These are phyloP conservation scores for Sporothrix globosa DNA, from an alignment of 2,329 filamentous ascomycete species.

Conservation along the genomic window DNA sequence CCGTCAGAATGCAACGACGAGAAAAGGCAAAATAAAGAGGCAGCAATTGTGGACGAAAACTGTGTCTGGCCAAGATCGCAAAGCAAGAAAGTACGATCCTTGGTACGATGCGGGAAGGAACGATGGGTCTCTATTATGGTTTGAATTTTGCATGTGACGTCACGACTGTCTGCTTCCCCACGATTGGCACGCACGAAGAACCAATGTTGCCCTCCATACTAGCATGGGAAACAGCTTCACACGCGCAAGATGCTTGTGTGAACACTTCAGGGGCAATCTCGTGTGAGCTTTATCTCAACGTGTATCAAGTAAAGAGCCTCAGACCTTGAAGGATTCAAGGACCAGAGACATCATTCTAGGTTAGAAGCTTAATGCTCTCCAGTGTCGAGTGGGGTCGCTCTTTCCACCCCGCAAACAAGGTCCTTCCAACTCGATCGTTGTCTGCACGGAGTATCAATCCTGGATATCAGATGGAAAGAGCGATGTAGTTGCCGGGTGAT, in stretches of 20 bases:
- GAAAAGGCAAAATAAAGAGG: not conserved
- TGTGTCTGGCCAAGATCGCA: not conserved
- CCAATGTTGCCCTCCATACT: too few relatives aligned
- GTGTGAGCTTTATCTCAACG: too few relatives aligned
- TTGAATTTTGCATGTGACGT: not conserved
- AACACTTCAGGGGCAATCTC: too few relatives aligned
- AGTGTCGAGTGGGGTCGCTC: slow-evolving; percentile 18
- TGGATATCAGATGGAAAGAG: slow-evolving; percentile 12
- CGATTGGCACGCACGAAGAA: not conserved
- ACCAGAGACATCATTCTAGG: too few relatives aligned
- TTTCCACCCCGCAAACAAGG: slow-evolving; percentile 5
- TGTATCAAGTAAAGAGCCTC: too few relatives aligned
- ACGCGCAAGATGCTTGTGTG: not conserved
- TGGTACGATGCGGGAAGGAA: not conserved
- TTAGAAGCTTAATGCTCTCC: not conserved
- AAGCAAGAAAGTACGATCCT: not conserved
- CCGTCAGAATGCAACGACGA: not conserved
- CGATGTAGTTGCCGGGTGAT: not conserved
- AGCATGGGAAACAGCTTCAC: too few relatives aligned
- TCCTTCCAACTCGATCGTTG: not conserved
- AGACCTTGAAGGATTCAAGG: too few relatives aligned
- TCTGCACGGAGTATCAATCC: not conserved
- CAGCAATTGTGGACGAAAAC: not conserved
- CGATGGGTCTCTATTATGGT: not conserved
- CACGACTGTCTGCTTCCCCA: not conserved